Evolutionary conservation across 2,329 filamentous ascomycete species (phyloP).

Genomic region (Fusarium siculi): DNA sequence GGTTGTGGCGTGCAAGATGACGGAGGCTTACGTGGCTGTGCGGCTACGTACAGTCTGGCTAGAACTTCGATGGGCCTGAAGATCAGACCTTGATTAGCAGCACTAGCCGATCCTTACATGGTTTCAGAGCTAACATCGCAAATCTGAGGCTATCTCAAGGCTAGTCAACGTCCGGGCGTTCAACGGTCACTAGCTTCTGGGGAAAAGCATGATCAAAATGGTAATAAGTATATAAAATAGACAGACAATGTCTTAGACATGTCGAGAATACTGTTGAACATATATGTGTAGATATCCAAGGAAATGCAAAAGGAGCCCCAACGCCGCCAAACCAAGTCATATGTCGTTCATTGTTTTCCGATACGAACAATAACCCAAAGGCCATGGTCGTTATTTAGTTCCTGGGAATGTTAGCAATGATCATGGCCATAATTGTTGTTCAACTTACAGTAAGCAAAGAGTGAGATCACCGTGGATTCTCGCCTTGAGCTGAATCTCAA

Average conservation of each 20-base stretch:
- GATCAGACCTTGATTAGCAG: slow-evolving; percentile 2
- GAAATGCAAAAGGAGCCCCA: slow-evolving; percentile 18
- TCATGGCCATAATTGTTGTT: background rate
- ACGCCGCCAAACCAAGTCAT: slow-evolving; percentile 23
- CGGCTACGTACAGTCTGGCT: background rate
- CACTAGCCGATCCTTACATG: slow-evolving; percentile 13
- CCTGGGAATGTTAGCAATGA: slow-evolving; percentile 5
- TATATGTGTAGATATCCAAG: slow-evolving; percentile 4
- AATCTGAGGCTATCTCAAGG: slow-evolving; percentile 4
- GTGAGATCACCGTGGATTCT: slow-evolving; percentile 87
- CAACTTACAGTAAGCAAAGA: slow-evolving; percentile 70
- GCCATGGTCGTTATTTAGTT: slow-evolving; percentile 20
- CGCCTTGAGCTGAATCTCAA: slow-evolving; percentile 87
- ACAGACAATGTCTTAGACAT: slow-evolving; percentile 6
- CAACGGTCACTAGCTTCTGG: slow-evolving; percentile 5
- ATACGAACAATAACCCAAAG: background rate
- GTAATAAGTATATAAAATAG: slow-evolving; percentile 26
- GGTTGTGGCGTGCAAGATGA: background rate
- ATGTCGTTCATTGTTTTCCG: slow-evolving; percentile 7
- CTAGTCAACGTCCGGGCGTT: slow-evolving; percentile 7
- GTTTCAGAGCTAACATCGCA: slow-evolving; percentile 5
- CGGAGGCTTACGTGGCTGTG: slow-evolving; percentile 17
- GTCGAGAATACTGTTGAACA: slow-evolving; percentile 11
- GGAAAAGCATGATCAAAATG: background rate
- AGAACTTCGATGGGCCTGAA: background rate